Evolutionary conservation across 176 grass and related monocot species (phyloP).

Genomic region (Phoenix roebelenii): DNA sequence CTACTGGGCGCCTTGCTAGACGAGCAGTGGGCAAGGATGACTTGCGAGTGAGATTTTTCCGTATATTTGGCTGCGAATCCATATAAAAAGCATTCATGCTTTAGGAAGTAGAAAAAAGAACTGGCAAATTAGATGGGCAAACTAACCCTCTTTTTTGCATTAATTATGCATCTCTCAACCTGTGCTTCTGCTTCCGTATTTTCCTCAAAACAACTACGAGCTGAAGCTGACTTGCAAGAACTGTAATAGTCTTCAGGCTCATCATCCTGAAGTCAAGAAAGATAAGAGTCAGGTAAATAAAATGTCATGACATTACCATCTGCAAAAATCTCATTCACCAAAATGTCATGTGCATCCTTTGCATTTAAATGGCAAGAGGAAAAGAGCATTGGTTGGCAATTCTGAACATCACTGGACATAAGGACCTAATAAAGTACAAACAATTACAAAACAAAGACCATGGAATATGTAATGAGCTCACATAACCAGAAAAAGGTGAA

Average conservation of each 20-base stretch:
- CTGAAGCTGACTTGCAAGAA: constrained; percentile 36
- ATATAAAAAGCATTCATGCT: constrained; percentile 9
- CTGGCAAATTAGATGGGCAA: not conserved
- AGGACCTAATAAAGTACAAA: too few species aligned
- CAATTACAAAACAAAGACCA: too few species aligned
- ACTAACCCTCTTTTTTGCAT: constrained; percentile 63
- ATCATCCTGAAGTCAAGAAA: constrained; percentile 42
- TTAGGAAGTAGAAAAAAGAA: constrained; percentile 6
- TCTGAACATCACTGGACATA: too few species aligned
- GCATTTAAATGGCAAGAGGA: not conserved
- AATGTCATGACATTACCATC: too few species aligned
- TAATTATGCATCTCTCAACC: constrained; percentile 55
- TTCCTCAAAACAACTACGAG: constrained; percentile 56
- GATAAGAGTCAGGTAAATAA: too few species aligned
- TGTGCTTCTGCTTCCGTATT: constrained; percentile 70
- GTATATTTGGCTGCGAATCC: constrained; percentile 50
- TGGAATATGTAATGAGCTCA: too few species aligned
- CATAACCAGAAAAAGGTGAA: too few species aligned
- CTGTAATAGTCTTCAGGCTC: constrained; percentile 67
- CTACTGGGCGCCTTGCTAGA: constrained; percentile 30
- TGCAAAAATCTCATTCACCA: too few species aligned
- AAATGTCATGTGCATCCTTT: too few species aligned
- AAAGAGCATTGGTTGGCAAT: too few species aligned
- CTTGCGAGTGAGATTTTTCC: constrained; percentile 42
- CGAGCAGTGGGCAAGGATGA: constrained; percentile 42